Conservation (phyloP, 495 filamentous ascomycete genomes). For the Hypoxylon trugodes region DNA sequence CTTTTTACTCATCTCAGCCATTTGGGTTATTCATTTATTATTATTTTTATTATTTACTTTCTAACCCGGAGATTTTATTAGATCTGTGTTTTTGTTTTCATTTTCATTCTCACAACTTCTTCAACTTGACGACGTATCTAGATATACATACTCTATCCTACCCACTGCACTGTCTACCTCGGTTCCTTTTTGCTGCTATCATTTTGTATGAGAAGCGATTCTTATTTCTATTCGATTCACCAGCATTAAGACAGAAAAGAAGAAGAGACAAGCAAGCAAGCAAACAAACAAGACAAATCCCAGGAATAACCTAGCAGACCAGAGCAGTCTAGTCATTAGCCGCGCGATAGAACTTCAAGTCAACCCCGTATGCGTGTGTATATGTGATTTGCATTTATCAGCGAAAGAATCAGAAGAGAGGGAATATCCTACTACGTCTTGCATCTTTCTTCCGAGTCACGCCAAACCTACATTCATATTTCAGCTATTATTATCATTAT, state of each 20-base stretch:
- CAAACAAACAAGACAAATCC: too few species aligned
- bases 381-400: slow-evolving; percentile 35
- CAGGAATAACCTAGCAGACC: too few species aligned
- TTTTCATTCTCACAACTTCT: too few species aligned
- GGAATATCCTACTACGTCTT: slow-evolving; percentile 14
- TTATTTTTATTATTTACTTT: not conserved
- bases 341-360: slow-evolving; percentile 34
- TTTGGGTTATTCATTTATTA: slow-evolving; percentile 16
- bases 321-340: too few species aligned
- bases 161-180: too few species aligned
- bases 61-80: slow-evolving; percentile 18
- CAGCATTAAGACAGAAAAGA: slow-evolving; percentile 14
- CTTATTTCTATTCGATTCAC: slow-evolving; percentile 17
- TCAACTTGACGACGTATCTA: too few species aligned
- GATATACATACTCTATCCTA: too few species aligned
- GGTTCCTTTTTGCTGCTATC: too few species aligned
- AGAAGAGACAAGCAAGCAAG: slow-evolving; percentile 7
- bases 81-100: slow-evolving; percentile 26
- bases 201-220: slow-evolving; percentile 21
- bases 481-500: too few species aligned
- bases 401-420: slow-evolving; percentile 32
- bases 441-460: slow-evolving; percentile 15
- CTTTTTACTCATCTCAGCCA: too few species aligned
- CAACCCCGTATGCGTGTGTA: too few species aligned
- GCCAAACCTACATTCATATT: slow-evolving; percentile 18